Percentiles rank a stretch among this genome's conserved stretches.
Conservation (phyloP, 345 rosid genomes). For the Microcos paniculata region DNA sequence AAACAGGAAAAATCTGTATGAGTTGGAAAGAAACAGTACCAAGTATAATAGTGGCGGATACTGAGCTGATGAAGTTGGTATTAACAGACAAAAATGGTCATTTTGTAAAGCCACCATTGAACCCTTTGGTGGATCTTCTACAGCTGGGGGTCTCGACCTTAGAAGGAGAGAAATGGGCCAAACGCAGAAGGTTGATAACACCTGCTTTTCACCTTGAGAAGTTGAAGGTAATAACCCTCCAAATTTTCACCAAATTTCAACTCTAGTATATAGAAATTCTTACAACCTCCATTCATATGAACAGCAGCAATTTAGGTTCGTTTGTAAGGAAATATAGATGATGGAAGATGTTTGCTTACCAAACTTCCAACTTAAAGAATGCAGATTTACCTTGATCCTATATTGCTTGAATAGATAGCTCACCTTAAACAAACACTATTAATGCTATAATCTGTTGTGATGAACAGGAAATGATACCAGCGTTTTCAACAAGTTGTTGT, state of each 20-base stretch:
- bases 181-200: slow-evolving; percentile 24
- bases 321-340: too few species aligned
- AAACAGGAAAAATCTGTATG: slow-evolving; percentile 20
- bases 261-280: neutral
- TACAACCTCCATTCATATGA: neutral
- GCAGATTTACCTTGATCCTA: neutral
- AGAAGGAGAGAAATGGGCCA: slow-evolving; percentile 33
- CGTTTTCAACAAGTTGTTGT: slow-evolving; percentile 17
- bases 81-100: slow-evolving; percentile 13
- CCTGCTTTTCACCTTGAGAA: slow-evolving; percentile 31
- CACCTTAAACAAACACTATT: too few species aligned
- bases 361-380: neutral
- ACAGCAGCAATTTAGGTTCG: neutral
- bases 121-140: slow-evolving; percentile 25
- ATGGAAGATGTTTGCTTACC: neutral
- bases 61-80: slow-evolving; percentile 18
- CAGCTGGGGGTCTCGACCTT: slow-evolving; percentile 16
- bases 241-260: neutral
- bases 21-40: slow-evolving; percentile 25
- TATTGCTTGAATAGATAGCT: neutral
- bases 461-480: slow-evolving; percentile 26
- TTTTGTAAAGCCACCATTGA: slow-evolving; percentile 20
- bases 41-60: slow-evolving; percentile 15
- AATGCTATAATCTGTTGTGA: neutral
- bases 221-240: slow-evolving; percentile 12